phyloP scores from a whole-genome alignment of 106 monocot species.

The Agapanthus africanus region DNA sequence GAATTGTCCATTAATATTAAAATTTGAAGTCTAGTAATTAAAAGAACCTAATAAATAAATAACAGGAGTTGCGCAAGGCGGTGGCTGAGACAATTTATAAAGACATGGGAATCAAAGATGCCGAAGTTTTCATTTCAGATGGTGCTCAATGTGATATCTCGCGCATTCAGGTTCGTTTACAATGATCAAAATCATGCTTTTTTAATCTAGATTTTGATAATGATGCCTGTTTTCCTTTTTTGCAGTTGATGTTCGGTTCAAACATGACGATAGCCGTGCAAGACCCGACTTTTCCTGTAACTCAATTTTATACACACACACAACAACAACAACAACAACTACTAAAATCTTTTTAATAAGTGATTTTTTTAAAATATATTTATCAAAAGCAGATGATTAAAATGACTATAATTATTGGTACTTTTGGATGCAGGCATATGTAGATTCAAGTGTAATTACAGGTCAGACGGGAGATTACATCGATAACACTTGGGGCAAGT shows the following conservation, averaged over 20 bases:
- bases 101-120: slow-evolving; percentile 38
- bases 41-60: background rate
- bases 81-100: slow-evolving; percentile 53
- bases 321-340: too few species aligned
- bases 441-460: slow-evolving; percentile 50
- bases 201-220: too few species aligned
- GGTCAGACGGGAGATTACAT: slow-evolving; percentile 37
- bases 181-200: too few species aligned
- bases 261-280: slow-evolving; percentile 72
- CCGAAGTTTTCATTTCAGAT: slow-evolving; percentile 80
- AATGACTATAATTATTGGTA: too few species aligned
- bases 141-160: slow-evolving; percentile 86
- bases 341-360: too few species aligned
- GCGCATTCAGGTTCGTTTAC: slow-evolving; percentile 75
- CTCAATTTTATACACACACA: background rate
- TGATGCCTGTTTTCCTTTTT: too few species aligned
- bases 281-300: slow-evolving; percentile 91
- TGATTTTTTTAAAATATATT: background rate
- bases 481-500: slow-evolving; percentile 3
- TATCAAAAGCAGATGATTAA: background rate
- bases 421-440: slow-evolving; percentile 40
- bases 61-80: slow-evolving; percentile 53
- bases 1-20: too few species aligned
- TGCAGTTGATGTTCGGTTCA: slow-evolving; percentile 76
- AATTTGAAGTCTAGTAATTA: too few species aligned